A percentile compares a stretch with the other conserved stretches of the same genome.
phyloP scores from a whole-genome alignment of 78 protist genomes.

The Monosiga brevicollis region DNA sequence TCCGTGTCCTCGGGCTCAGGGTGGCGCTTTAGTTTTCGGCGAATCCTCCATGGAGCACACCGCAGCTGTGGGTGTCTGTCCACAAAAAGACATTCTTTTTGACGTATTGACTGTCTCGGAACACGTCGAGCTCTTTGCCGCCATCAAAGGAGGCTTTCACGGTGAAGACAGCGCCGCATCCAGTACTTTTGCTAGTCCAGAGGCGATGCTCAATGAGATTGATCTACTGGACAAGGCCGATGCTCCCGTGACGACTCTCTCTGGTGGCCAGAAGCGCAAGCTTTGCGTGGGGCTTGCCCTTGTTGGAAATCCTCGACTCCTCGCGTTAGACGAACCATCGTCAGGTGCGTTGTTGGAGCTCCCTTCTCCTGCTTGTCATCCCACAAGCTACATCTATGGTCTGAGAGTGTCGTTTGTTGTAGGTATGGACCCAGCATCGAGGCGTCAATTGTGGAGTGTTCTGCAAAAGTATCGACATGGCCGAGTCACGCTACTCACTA shows the following conservation, averaged over 20 bases:
- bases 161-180: background rate
- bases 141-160: background rate
- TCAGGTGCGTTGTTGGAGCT: background rate
- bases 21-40: background rate
- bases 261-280: conserved; percentile 39
- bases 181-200: too few relatives aligned
- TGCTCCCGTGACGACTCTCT: background rate
- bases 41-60: background rate
- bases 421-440: conserved; percentile 25
- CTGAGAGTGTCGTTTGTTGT: too few relatives aligned
- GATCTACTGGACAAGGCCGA: background rate
- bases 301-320: background rate
- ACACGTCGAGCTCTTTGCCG: conserved; percentile 26
- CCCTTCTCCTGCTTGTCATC: background rate
- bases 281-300: conserved; percentile 31
- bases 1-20: background rate
- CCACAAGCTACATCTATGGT: background rate
- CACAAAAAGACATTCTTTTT: conserved; percentile 59
- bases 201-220: background rate
- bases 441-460: conserved; percentile 59
- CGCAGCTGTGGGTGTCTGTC: conserved; percentile 54
- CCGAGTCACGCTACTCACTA: conserved; percentile 44
- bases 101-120: conserved; percentile 33
- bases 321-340: background rate
- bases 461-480: conserved; percentile 25